Percentiles rank a stretch among this genome's conserved stretches.
Evolutionary conservation across 306 rosid species (phyloP).

Genomic region (Coriaria nepalensis): DNA sequence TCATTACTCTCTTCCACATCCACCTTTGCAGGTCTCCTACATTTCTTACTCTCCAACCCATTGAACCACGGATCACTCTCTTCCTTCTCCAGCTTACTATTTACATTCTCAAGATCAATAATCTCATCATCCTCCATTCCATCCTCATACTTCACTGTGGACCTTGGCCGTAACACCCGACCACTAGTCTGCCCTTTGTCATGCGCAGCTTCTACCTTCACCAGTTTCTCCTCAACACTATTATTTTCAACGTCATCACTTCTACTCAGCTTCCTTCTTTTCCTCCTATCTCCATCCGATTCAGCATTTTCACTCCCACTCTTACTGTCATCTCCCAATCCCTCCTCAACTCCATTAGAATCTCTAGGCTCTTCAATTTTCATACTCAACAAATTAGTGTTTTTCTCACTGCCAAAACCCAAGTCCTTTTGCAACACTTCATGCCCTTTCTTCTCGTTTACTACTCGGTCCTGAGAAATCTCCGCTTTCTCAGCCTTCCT

Average conservation of each 20-base stretch:
- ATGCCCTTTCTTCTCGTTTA: slow-evolving; percentile 5
- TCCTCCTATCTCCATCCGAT: slow-evolving; percentile 22
- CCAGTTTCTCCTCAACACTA: slow-evolving; percentile 19
- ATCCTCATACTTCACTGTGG: too few relatives aligned
- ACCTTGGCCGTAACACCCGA: too few relatives aligned
- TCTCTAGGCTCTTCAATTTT: slow-evolving; percentile 18
- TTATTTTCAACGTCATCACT: slow-evolving; percentile 11
- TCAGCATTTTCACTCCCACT: slow-evolving; percentile 22
- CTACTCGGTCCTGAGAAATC: slow-evolving; percentile 15
- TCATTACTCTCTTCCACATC: slow-evolving; percentile 6
- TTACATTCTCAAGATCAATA: background rate
- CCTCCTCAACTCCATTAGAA: slow-evolving; percentile 12
- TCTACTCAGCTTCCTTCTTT: slow-evolving; percentile 18
- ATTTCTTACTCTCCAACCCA: slow-evolving; percentile 9
- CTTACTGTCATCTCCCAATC: slow-evolving; percentile 18
- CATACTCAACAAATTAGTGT: slow-evolving; percentile 11
- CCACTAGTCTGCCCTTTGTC: background rate
- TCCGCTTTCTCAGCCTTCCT: slow-evolving; percentile 15
- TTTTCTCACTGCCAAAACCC: slow-evolving; percentile 21
- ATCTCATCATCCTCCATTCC: too few relatives aligned
- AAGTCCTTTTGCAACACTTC: slow-evolving; percentile 12
- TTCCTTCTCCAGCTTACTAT: background rate
- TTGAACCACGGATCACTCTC: background rate
- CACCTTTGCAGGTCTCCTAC: slow-evolving; percentile 24
- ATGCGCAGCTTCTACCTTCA: slow-evolving; percentile 16